These are phyloP conservation scores for Oligophagozyma castellii DNA, from an alignment of 1,139 yeast genomes.

Conservation along the genomic window DNA sequence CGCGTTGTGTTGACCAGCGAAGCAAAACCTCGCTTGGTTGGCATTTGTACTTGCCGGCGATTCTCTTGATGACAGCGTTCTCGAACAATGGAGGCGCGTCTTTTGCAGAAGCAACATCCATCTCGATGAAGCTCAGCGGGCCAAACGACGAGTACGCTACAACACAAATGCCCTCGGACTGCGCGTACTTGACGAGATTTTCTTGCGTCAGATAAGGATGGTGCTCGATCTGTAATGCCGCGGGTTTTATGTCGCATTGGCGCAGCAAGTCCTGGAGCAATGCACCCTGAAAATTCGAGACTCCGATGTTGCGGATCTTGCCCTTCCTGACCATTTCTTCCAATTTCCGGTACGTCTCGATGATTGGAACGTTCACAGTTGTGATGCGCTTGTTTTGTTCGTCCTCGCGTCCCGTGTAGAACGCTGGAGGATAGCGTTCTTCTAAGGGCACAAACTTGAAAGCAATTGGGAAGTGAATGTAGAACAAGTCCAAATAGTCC, in stretches of 20 bases:
- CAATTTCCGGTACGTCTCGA: conserved; percentile 70
- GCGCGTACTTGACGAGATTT: conserved; percentile 48
- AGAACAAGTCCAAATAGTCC: conserved; percentile 61
- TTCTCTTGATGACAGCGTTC: conserved; percentile 35
- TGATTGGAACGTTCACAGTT: conserved; percentile 56
- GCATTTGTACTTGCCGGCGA: conserved; percentile 37
- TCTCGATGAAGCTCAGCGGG: conserved; percentile 59
- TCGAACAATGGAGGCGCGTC: conserved; percentile 42
- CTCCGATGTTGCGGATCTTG: conserved; percentile 63
- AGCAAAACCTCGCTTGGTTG: conserved; percentile 50
- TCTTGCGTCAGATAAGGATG: conserved; percentile 84
- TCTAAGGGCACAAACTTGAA: conserved; percentile 59
- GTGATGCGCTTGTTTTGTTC: conserved; percentile 30
- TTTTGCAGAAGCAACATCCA: conserved; percentile 39
- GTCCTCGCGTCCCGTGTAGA: conserved; percentile 49
- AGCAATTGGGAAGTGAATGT: conserved; percentile 73
- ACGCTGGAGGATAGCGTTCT: conserved; percentile 60
- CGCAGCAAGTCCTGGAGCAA: conserved; percentile 62
- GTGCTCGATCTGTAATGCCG: conserved; percentile 75
- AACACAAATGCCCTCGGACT: conserved; percentile 48
- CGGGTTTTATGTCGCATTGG: conserved; percentile 61
- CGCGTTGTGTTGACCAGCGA: conserved; percentile 74
- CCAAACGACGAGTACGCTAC: conserved; percentile 84
- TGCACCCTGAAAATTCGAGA: conserved; percentile 73
- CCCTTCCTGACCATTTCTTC: conserved; percentile 52